phyloP scores from a whole-genome alignment of 1,139 yeast species.

The Geotrichum bryndzae region DNA sequence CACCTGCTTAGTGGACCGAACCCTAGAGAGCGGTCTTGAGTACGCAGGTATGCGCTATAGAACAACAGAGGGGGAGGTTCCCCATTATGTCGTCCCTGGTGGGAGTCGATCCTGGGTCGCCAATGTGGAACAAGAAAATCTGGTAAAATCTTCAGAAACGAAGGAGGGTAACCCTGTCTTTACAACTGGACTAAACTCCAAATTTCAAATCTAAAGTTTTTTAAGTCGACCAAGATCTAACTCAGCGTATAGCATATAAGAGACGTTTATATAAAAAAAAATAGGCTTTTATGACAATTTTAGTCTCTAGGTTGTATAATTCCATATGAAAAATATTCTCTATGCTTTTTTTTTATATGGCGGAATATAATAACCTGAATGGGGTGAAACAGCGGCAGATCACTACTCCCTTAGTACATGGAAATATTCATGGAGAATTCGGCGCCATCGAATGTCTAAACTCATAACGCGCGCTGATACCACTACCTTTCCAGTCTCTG shows the following conservation, averaged over 20 bases:
- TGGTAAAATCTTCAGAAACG: constrained; percentile 1
- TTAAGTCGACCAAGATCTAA: neutral
- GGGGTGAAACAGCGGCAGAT: no score
- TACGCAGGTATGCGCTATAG: constrained; percentile 61
- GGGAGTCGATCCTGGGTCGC: neutral
- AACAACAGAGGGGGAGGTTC: neutral
- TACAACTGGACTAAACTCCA: constrained; percentile 1
- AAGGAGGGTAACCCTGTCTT: constrained; percentile 9
- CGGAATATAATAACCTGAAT: no score
- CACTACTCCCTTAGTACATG: no score
- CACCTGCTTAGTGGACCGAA: constrained; percentile 47
- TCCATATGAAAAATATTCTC: no score
- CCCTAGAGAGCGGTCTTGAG: constrained; percentile 38
- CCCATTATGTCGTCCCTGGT: neutral
- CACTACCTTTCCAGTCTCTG: no score
- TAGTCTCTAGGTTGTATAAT: no score
- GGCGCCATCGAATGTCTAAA: no score
- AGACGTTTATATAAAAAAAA: no score
- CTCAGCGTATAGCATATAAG: neutral
- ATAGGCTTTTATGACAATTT: no score
- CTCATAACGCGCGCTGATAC: no score
- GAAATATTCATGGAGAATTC: no score
- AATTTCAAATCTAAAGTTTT: neutral
- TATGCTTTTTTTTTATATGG: no score
- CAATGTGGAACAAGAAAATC: neutral